Conservation (phyloP, 2,329 filamentous ascomycete genomes). For the Fusarium albidum region DNA sequence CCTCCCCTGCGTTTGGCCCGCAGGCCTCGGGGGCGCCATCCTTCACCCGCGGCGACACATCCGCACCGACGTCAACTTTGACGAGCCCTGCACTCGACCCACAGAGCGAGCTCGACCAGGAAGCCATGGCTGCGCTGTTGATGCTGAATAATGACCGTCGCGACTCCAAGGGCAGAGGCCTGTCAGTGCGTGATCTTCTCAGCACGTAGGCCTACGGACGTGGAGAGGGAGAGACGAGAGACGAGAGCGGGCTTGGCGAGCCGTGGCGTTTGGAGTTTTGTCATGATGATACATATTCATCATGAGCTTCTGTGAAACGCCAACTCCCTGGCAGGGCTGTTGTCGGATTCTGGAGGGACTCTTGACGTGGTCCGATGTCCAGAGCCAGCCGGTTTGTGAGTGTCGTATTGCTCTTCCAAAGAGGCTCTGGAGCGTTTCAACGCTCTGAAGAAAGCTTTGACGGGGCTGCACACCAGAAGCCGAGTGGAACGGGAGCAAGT, state of each 20-base stretch:
- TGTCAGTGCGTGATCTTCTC: slow-evolving; percentile 64
- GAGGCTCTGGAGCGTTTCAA: not conserved
- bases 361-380: slow-evolving; percentile 8
- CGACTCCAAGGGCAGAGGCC: slow-evolving; percentile 55
- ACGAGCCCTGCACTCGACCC: slow-evolving; percentile 67
- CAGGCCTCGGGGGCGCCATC: slow-evolving; percentile 44
- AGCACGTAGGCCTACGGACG: slow-evolving; percentile 54
- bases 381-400: slow-evolving; percentile 11
- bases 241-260: slow-evolving; percentile 1
- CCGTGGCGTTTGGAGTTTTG: slow-evolving; percentile 12
- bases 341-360: not conserved
- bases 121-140: slow-evolving; percentile 84
- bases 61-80: slow-evolving; percentile 59
- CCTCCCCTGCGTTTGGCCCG: slow-evolving; percentile 67
- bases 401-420: slow-evolving; percentile 14
- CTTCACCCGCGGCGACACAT: slow-evolving; percentile 52
- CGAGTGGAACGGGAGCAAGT: slow-evolving; percentile 1
- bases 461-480: not conserved
- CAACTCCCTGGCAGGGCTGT: slow-evolving; percentile 2
- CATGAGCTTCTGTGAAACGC: slow-evolving; percentile 12
- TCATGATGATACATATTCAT: not conserved
- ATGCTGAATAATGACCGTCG: slow-evolving; percentile 87
- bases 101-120: slow-evolving; percentile 70
- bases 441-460: not conserved
- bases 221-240: no score